Conservation (phyloP, 2,329 filamentous ascomycete genomes). For the Diaporthe sp. region DNA sequence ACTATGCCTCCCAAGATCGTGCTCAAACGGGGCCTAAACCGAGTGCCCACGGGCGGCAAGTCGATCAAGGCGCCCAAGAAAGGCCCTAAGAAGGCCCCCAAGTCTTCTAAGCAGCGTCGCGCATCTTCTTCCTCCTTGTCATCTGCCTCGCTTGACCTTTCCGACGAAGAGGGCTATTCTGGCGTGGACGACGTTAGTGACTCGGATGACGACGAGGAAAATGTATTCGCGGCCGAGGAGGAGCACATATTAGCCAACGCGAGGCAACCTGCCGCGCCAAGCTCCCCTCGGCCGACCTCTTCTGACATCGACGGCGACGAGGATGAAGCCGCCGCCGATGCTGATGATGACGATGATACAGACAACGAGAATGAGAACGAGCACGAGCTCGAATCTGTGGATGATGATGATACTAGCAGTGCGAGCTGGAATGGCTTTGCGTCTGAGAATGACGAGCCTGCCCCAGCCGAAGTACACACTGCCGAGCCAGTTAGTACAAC, state of each 20-base stretch:
- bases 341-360: slow-evolving; percentile 51
- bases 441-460: slow-evolving; percentile 49
- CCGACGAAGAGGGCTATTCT: slow-evolving; percentile 79
- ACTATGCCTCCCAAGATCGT: slow-evolving; percentile 36
- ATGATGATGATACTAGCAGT: slow-evolving; percentile 54
- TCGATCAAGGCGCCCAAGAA: slow-evolving; percentile 39
- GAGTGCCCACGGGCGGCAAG: slow-evolving; percentile 36
- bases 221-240: slow-evolving; percentile 84
- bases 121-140: slow-evolving; percentile 67
- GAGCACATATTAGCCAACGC: slow-evolving; percentile 73
- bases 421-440: slow-evolving; percentile 60
- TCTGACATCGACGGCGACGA: slow-evolving; percentile 49
- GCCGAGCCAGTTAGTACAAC: slow-evolving; percentile 32
- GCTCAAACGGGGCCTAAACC: slow-evolving; percentile 32
- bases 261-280: slow-evolving; percentile 51
- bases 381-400: slow-evolving; percentile 54
- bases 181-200: slow-evolving; percentile 85
- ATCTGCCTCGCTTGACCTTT: slow-evolving; percentile 67
- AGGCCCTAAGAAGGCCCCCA: slow-evolving; percentile 33
- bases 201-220: slow-evolving; percentile 80
- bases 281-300: slow-evolving; percentile 64
- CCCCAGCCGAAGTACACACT: slow-evolving; percentile 20
- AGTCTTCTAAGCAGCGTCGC: slow-evolving; percentile 54
- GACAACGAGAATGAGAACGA: slow-evolving; percentile 54
- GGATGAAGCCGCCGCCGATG: slow-evolving; percentile 48